Base-by-base conservation (phyloP, 345 rosid species). In the Noccaea bulbosa region DNA sequence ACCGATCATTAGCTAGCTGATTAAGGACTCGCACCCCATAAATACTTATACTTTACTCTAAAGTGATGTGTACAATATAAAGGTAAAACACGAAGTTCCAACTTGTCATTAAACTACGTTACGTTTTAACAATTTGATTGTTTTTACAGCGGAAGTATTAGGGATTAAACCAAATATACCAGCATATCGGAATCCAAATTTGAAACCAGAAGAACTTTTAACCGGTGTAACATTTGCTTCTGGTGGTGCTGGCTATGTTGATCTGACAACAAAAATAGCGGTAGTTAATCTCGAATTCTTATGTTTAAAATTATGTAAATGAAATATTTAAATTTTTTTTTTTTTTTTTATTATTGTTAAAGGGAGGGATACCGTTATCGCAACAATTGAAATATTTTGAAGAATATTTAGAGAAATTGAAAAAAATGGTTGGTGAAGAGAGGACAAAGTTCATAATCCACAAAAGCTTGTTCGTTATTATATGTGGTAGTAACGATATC, bases 141-240 rank as follows among this genome's bases (percentile, higher is more conserved):
- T 14, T 20, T 3, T 55, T 41, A 64, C 73, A 83, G 92, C 76
- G 35, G 84, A 83, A 70, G 74, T 44, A 52, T 32, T 84, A 0
- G 96, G 87, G 10, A 11, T 84, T 0, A 87, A 86, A 65, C 69
- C 79, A 41, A 34, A 48, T 15, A 5, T 89, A 67, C 96, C 96
- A 2, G 85, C 87, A 11, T 89, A 84, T 67, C 77, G 79, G 61
- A 86, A 86, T 68, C 84, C 81, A 9, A 83, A 69, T 45, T 55
- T 86, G 16, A 38, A 71, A 76, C 54, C 62, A 17, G 73, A 81
- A 40, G 93, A 89, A 39, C 89, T 89, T 11, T 71, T 80, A 4
- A 87, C 86, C 6, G 92, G 92, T 6, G 96, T 89, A 9, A 82
- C 83, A 62, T 88, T 88, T 53, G 94, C 91, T 49, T 88, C 94